Conservation (phyloP, 495 filamentous ascomycete species). For the Aspergillus ellipticus region DNA sequence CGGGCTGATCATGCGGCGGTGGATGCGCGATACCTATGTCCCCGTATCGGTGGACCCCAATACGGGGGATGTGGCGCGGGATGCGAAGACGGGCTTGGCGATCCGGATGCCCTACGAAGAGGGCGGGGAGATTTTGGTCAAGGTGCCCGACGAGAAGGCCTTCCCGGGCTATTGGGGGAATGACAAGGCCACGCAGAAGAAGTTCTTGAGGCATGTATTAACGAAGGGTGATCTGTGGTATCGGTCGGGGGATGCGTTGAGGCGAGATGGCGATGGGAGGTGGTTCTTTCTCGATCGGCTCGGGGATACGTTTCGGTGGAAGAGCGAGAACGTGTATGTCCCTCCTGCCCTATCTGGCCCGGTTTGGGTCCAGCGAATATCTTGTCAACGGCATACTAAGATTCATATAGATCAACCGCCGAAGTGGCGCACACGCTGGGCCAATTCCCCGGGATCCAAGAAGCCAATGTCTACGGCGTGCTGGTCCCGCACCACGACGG, state of each 20-base stretch:
- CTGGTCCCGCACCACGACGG: conserved; percentile 67
- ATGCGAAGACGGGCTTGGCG: conserved; percentile 65
- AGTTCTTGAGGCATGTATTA: conserved; percentile 68
- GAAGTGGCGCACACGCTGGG: conserved; percentile 71
- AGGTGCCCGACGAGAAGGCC: conserved; percentile 51
- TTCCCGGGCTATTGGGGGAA: conserved; percentile 74
- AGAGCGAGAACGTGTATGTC: conserved; percentile 70
- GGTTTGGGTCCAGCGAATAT: too few species aligned
- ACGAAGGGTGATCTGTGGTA: conserved; percentile 72
- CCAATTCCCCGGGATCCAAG: conserved; percentile 58
- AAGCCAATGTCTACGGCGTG: conserved; percentile 81
- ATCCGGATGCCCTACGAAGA: conserved; percentile 57
- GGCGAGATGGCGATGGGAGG: conserved; percentile 60
- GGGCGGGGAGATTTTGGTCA: conserved; percentile 74
- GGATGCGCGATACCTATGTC: conserved; percentile 50
- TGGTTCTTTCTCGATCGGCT: conserved; percentile 78
- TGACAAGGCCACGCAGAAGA: conserved; percentile 61
- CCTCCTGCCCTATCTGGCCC: too few species aligned
- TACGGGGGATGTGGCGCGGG: conserved; percentile 59
- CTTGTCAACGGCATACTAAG: not conserved
- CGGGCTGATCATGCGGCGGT: conserved; percentile 51
- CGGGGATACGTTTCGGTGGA: conserved; percentile 82
- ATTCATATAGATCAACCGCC: conserved; percentile 48
- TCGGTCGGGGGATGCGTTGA: conserved; percentile 68
- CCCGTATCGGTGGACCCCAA: conserved; percentile 67